Percentiles rank a stretch among this genome's conserved stretches.
Conservation (phyloP, 1,284 basidiomycete genomes). For the Sanghuangporus sanghuang region DNA sequence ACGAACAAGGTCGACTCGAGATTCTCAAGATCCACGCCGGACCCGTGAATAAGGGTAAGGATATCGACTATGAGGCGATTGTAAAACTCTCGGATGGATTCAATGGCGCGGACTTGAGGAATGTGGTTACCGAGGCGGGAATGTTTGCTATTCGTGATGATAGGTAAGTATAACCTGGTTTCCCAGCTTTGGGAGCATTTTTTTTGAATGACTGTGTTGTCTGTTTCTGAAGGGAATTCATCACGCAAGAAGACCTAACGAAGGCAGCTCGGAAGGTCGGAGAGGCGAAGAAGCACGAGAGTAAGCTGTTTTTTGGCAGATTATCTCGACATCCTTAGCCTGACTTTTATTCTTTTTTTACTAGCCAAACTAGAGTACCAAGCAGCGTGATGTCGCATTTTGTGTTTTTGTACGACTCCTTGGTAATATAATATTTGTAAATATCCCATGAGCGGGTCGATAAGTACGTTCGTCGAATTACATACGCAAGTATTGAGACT, state of each 20-base stretch:
- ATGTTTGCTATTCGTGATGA: conserved; percentile 99
- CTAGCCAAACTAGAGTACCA: conserved; percentile 59
- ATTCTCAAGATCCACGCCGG: conserved; percentile 97
- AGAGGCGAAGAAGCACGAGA: conserved; percentile 95
- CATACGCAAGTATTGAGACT: too few relatives aligned
- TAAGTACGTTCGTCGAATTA: too few relatives aligned
- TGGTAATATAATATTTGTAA: background rate
- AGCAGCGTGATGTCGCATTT: conserved; percentile 33
- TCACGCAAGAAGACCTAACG: conserved; percentile 92
- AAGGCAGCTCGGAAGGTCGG: conserved; percentile 97
- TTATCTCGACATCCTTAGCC: conserved; percentile 1
- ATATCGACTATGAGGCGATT: conserved; percentile 95
- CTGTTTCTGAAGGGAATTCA: conserved; percentile 62
- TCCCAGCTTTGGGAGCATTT: background rate
- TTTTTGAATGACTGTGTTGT: background rate
- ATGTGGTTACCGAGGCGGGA: conserved; percentile 96
- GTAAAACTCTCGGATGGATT: conserved; percentile 95
- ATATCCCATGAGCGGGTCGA: background rate
- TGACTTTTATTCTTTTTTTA: background rate
- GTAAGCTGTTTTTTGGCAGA: conserved; percentile 38
- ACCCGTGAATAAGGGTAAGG: conserved; percentile 92
- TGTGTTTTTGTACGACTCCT: background rate
- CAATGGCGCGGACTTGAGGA: conserved; percentile 94
- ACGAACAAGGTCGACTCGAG: conserved; percentile 92
- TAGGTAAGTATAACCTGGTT: conserved; percentile 41